These are phyloP conservation scores for Cicer arietinum DNA, from an alignment of 306 rosid species.

Conservation along the genomic window DNA sequence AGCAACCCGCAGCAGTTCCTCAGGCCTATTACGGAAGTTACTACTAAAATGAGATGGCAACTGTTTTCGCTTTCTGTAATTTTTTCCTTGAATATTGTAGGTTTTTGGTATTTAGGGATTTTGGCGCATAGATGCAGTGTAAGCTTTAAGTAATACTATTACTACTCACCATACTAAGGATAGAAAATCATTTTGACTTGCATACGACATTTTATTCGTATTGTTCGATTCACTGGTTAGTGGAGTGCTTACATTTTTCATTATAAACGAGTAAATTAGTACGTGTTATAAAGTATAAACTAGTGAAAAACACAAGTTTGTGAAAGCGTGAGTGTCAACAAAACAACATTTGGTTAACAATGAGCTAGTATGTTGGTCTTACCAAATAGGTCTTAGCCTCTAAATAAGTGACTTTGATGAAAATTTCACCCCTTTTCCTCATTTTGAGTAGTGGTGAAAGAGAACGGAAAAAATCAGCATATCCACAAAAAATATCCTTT, in stretches of 20 bases:
- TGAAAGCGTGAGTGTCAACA: no score
- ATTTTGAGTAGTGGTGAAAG: no score
- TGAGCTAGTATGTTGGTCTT: no score
- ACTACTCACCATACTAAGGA: constrained; percentile 1
- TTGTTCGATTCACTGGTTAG: not conserved
- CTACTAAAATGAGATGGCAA: constrained; percentile 49
- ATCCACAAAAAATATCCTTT: no score
- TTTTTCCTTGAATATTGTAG: constrained; percentile 31
- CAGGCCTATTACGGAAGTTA: constrained; percentile 88
- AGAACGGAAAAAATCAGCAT: no score
- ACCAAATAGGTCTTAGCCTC: no score
- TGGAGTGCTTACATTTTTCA: not conserved
- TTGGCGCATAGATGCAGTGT: constrained; percentile 46
- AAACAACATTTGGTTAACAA: no score
- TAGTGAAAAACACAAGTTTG: no score
- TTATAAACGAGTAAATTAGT: not conserved
- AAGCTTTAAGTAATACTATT: constrained; percentile 27
- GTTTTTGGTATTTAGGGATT: constrained; percentile 36
- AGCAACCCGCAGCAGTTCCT: constrained; percentile 79
- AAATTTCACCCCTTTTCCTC: no score
- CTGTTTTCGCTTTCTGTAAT: constrained; percentile 49
- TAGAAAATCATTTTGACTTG: constrained; percentile 38
- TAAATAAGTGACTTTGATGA: no score
- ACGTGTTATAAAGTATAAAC: no score
- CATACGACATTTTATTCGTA: not conserved